phyloP scores from a whole-genome alignment of 495 filamentous ascomycete species.

The Hypoxylon lenormandii region DNA sequence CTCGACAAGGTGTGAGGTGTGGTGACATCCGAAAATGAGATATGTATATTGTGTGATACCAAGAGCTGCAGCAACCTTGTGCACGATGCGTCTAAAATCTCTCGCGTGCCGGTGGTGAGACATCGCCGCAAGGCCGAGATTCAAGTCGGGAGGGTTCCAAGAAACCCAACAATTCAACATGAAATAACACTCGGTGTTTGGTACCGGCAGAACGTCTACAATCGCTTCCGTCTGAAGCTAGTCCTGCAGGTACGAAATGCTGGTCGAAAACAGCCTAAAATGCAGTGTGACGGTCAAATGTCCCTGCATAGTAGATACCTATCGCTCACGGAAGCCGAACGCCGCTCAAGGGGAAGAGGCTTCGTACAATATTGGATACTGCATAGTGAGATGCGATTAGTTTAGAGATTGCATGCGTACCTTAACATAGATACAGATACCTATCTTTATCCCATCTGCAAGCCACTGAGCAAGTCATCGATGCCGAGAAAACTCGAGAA shows the following conservation, averaged over 20 bases:
- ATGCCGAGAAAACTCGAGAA: too few relatives aligned
- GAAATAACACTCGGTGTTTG: background rate
- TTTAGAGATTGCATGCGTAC: background rate
- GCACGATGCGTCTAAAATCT: conserved; percentile 23
- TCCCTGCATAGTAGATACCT: conserved; percentile 32
- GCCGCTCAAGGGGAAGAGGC: conserved; percentile 21
- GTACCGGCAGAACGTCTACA: conserved; percentile 18
- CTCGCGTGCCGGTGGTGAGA: conserved; percentile 37
- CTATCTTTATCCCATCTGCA: too few relatives aligned
- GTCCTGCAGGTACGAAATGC: conserved; percentile 34
- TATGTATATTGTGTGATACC: conserved; percentile 20
- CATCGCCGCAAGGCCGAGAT: conserved; percentile 25
- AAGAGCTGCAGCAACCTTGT: conserved; percentile 35
- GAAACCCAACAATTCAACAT: conserved; percentile 27
- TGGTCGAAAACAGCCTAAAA: conserved; percentile 39
- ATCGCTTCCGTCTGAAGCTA: conserved; percentile 23
- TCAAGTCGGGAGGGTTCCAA: conserved; percentile 14
- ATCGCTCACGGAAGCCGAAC: conserved; percentile 15
- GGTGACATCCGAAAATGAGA: conserved; percentile 16
- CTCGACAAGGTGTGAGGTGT: background rate
- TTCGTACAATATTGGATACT: background rate
- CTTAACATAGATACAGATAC: too few relatives aligned
- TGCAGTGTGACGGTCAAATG: conserved; percentile 38
- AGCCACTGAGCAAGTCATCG: too few relatives aligned
- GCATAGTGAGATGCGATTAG: conserved; percentile 10